Conservation (phyloP, 2,329 filamentous ascomycete genomes). For the Macrophomina pseudophaseolina region DNA sequence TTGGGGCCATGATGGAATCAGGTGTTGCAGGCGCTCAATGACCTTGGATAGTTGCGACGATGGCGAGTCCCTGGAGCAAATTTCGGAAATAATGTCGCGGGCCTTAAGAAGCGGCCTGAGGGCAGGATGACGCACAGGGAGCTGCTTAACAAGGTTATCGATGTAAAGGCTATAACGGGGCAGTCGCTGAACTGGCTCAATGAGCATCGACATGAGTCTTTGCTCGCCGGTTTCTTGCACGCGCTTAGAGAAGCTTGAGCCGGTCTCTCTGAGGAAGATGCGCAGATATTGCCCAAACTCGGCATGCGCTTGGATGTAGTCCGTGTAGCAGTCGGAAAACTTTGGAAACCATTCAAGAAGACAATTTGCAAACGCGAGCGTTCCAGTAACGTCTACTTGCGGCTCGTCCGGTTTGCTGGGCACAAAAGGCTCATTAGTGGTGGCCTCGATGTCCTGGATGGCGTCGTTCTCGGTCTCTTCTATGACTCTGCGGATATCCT, state of each 20-base stretch:
- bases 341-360: slow-evolving; percentile 91
- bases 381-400: slow-evolving; percentile 71
- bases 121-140: slow-evolving; percentile 85
- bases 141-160: slow-evolving; percentile 86
- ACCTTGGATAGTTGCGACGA: slow-evolving; percentile 72
- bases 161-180: slow-evolving; percentile 96
- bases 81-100: slow-evolving; percentile 91
- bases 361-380: slow-evolving; percentile 76
- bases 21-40: slow-evolving; percentile 73
- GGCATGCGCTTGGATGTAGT: slow-evolving; percentile 90
- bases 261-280: slow-evolving; percentile 73
- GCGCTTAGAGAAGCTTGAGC: slow-evolving; percentile 80
- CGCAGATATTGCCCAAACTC: slow-evolving; percentile 83
- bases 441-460: slow-evolving; percentile 72
- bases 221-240: slow-evolving; percentile 89
- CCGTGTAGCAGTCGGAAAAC: slow-evolving; percentile 88
- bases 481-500: slow-evolving; percentile 75
- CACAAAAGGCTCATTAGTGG: slow-evolving; percentile 30
- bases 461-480: slow-evolving; percentile 85
- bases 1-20: slow-evolving; percentile 78
- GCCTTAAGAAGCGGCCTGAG: slow-evolving; percentile 83
- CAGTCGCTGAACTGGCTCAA: slow-evolving; percentile 93
- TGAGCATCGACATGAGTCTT: slow-evolving; percentile 84
- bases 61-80: slow-evolving; percentile 87
- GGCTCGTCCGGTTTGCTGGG: slow-evolving; percentile 30